These are phyloP conservation scores for Pistacia atlantica DNA, from an alignment of 345 rosid genomes.

Conservation along the genomic window DNA sequence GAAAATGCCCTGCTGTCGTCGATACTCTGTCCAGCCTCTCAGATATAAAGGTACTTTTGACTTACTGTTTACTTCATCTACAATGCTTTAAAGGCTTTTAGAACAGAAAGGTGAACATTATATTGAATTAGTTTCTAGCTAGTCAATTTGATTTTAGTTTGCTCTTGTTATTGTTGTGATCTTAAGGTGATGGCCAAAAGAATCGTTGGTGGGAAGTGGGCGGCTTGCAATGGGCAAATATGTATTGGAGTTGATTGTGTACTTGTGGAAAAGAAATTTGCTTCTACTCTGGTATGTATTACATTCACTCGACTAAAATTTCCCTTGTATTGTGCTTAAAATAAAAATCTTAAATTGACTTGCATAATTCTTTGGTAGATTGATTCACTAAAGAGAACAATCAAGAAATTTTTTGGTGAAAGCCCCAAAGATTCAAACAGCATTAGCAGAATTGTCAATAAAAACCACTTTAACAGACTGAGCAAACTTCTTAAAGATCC, in stretches of 20 bases:
- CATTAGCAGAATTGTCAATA: conserved; percentile 57
- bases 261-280: conserved; percentile 62
- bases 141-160: background rate
- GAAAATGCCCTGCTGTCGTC: conserved; percentile 75
- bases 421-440: conserved; percentile 49
- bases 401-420: conserved; percentile 65
- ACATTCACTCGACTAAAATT: background rate
- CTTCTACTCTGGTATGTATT: conserved; percentile 52
- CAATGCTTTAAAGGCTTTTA: background rate
- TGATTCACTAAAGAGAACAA: conserved; percentile 46
- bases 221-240: conserved; percentile 77
- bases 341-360: background rate
- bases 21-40: conserved; percentile 48
- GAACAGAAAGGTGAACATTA: too few relatives aligned
- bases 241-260: conserved; percentile 74
- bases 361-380: conserved; percentile 43
- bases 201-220: conserved; percentile 90
- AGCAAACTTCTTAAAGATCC: conserved; percentile 60
- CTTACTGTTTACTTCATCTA: background rate
- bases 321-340: background rate
- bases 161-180: background rate
- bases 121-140: background rate
- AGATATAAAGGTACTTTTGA: conserved; percentile 48
- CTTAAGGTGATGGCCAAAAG: conserved; percentile 57
- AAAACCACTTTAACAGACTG: conserved; percentile 58